Conservation (phyloP, 2,329 filamentous ascomycete species). For the Calonectria pseudoturangicola region DNA sequence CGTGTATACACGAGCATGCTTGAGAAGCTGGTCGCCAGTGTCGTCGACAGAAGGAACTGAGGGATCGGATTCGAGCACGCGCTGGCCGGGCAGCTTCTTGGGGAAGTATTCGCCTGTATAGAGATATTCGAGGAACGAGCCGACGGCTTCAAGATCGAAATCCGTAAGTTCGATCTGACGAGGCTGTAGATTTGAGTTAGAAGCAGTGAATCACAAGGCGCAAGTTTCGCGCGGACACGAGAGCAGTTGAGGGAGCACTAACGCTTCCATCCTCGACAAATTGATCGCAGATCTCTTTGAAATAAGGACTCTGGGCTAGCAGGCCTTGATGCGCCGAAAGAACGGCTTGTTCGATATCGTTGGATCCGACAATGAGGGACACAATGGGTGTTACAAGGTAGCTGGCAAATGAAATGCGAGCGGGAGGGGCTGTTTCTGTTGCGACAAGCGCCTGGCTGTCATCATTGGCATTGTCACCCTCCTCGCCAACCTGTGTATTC, state of each 20-base stretch:
- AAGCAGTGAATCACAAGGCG: neutral
- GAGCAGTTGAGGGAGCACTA: slow-evolving; percentile 55
- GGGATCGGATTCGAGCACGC: slow-evolving; percentile 81
- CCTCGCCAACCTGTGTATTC: slow-evolving; percentile 59
- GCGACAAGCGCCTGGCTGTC: slow-evolving; percentile 63
- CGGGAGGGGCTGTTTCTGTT: slow-evolving; percentile 55
- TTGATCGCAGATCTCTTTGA: slow-evolving; percentile 76
- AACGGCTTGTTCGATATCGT: slow-evolving; percentile 76
- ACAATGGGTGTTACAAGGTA: slow-evolving; percentile 83
- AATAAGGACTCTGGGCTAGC: slow-evolving; percentile 83
- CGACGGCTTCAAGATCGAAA: slow-evolving; percentile 60
- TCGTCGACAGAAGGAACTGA: slow-evolving; percentile 80
- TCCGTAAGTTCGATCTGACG: slow-evolving; percentile 79
- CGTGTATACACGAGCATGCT: slow-evolving; percentile 92
- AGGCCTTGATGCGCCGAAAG: slow-evolving; percentile 89
- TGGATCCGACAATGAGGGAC: slow-evolving; percentile 78
- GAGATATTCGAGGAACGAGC: slow-evolving; percentile 64
- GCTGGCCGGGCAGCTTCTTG: slow-evolving; percentile 76
- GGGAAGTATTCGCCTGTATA: slow-evolving; percentile 80
- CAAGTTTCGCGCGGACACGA: neutral
- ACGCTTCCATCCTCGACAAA: slow-evolving; percentile 79
- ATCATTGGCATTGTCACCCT: slow-evolving; percentile 57
- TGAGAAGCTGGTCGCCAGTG: slow-evolving; percentile 88
- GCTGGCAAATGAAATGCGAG: slow-evolving; percentile 69
- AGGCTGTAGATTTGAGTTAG: slow-evolving; percentile 61